phyloP scores from a whole-genome alignment of 345 rosid genomes.

The Excoecaria cochinchinensis region DNA sequence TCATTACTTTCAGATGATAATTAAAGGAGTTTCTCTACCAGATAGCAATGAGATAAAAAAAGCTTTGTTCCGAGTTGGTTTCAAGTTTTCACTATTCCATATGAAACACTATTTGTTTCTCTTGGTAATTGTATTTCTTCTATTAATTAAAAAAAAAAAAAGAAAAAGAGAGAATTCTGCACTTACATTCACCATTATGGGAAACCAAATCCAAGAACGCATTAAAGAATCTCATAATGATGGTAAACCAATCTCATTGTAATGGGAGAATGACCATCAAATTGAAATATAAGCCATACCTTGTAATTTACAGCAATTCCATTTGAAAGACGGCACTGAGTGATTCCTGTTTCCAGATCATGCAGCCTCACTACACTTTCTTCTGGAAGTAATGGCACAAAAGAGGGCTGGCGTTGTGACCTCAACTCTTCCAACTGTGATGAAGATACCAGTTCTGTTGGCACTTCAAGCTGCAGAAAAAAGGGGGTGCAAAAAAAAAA shows the following conservation, averaged over 20 bases:
- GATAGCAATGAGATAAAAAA: background rate
- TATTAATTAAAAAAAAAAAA: background rate
- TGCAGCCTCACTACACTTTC: constrained; percentile 51
- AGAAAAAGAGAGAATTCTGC: background rate
- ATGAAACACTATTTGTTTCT: background rate
- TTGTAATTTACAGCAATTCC: constrained; percentile 88
- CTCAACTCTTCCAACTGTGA: constrained; percentile 66
- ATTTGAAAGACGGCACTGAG: constrained; percentile 84
- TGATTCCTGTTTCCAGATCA: constrained; percentile 87
- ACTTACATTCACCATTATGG: background rate
- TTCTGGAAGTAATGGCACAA: constrained; percentile 55
- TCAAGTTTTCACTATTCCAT: background rate
- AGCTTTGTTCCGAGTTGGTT: background rate
- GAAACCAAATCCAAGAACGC: constrained; percentile 1
- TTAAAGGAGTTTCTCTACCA: background rate
- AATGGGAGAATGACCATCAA: background rate
- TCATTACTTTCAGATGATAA: background rate
- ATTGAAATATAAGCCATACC: constrained; percentile 38
- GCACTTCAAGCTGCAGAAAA: constrained; percentile 88
- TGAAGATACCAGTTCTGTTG: constrained; percentile 75
- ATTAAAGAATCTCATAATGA: background rate
- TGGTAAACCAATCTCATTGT: constrained; percentile 1
- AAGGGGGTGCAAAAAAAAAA: constrained; percentile 1
- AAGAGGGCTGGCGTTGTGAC: constrained; percentile 59
- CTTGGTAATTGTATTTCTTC: background rate